These are phyloP conservation scores for Geotrichum restrictum DNA, from an alignment of 1,139 yeast genomes.

Conservation along the genomic window DNA sequence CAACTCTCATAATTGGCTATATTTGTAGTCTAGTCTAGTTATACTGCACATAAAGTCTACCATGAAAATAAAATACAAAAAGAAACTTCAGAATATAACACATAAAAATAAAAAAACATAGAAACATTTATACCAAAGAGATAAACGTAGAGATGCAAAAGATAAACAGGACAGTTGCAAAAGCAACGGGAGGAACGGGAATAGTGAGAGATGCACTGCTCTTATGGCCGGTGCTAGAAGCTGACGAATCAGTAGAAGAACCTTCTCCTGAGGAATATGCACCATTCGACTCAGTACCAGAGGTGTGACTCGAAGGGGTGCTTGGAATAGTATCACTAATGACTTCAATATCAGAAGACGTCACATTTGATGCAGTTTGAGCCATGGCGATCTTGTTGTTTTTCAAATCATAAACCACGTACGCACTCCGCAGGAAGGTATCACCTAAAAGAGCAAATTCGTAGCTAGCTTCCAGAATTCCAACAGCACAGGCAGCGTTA, in stretches of 20 bases:
- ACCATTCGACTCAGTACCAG: not conserved
- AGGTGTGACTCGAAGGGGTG: slow-evolving; percentile 13
- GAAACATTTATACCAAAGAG: not conserved
- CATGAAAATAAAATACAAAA: no score
- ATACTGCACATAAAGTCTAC: no score
- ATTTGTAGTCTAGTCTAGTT: no score
- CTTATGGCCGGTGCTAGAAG: not conserved
- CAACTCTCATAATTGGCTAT: no score
- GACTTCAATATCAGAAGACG: slow-evolving; percentile 23
- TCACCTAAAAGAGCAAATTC: slow-evolving; percentile 55
- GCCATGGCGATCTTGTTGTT: slow-evolving; percentile 17
- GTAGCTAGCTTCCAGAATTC: slow-evolving; percentile 19
- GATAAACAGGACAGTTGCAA: not conserved
- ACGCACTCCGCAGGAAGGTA: slow-evolving; percentile 66
- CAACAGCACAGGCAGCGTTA: slow-evolving; percentile 21
- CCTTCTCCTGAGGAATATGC: not conserved
- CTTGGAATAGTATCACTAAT: slow-evolving; percentile 18
- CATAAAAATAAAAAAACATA: not conserved
- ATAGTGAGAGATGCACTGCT: not conserved
- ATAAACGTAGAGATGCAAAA: not conserved
- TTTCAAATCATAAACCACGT: slow-evolving; percentile 50
- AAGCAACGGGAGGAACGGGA: not conserved
- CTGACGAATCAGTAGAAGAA: not conserved
- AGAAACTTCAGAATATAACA: no score
- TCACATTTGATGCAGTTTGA: slow-evolving; percentile 29